Conservation (phyloP, 2,329 filamentous ascomycete species). For the Ophiocordyceps robertsii region DNA sequence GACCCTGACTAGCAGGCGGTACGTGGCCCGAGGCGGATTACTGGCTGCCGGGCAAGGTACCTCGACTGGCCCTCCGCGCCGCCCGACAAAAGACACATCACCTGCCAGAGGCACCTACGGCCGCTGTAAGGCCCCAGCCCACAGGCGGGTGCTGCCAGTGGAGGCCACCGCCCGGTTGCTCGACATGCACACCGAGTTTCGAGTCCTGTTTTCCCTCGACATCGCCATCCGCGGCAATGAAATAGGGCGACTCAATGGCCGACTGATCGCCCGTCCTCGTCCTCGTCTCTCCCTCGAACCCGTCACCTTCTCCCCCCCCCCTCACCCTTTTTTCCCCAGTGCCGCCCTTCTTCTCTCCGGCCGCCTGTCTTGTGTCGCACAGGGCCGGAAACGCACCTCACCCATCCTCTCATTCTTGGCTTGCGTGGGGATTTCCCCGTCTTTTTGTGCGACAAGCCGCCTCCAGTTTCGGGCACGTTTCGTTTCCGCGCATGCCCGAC, state of each 20-base stretch:
- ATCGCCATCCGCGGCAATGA: not conserved
- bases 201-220: not conserved
- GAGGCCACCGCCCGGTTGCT: not conserved
- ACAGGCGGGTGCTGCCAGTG: too few species aligned
- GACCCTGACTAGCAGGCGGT: too few species aligned
- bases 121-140: not conserved
- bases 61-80: too few species aligned
- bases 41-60: too few species aligned
- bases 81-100: not conserved
- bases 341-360: not conserved
- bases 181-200: not conserved
- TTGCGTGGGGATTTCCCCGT: constrained; percentile 1
- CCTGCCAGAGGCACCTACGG: not conserved
- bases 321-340: not conserved
- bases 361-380: not conserved
- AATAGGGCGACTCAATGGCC: not conserved
- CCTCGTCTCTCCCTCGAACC: too few species aligned
- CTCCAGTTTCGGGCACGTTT: not conserved
- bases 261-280: not conserved
- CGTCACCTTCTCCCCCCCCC: not conserved
- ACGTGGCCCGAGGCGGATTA: too few species aligned
- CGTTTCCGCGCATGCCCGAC: not conserved
- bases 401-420: not conserved
- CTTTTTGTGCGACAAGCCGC: constrained; percentile 1
- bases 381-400: not conserved